phyloP scores from a whole-genome alignment of 2,329 filamentous ascomycete species.

The Ophiostoma ulmi region DNA sequence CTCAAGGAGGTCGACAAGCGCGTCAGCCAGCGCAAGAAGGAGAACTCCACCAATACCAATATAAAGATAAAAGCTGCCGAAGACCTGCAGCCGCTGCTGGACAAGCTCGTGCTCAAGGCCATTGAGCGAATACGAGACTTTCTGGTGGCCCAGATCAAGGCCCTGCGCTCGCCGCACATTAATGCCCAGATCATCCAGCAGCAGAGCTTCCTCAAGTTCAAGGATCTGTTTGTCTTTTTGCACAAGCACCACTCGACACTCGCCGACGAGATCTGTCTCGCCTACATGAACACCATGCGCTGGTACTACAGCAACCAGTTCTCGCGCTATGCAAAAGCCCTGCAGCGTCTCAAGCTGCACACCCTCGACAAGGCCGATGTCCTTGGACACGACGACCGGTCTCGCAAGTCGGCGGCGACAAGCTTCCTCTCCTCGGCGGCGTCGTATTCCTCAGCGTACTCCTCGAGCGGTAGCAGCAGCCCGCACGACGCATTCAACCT shows the following conservation, averaged over 20 bases:
- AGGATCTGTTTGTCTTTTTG: slow-evolving; percentile 81
- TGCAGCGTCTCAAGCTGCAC: slow-evolving; percentile 81
- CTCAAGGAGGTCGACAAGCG: slow-evolving; percentile 77
- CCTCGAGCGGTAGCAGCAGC: not conserved
- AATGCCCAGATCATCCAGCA: slow-evolving; percentile 97
- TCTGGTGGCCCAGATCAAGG: slow-evolving; percentile 89
- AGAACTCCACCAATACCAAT: slow-evolving; percentile 54
- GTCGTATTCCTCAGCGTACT: not conserved
- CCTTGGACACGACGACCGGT: slow-evolving; percentile 69
- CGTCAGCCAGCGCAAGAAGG: slow-evolving; percentile 42
- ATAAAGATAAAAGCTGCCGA: slow-evolving; percentile 71
- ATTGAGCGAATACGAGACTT: slow-evolving; percentile 91
- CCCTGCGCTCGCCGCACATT: slow-evolving; percentile 87
- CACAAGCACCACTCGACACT: slow-evolving; percentile 75
- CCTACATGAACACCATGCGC: slow-evolving; percentile 96
- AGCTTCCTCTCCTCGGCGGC: slow-evolving; percentile 33
- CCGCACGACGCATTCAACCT: slow-evolving; percentile 85
- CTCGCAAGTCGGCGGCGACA: slow-evolving; percentile 35
- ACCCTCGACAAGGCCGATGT: slow-evolving; percentile 76
- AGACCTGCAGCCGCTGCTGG: slow-evolving; percentile 78
- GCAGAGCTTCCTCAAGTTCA: slow-evolving; percentile 81
- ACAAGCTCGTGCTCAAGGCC: slow-evolving; percentile 82
- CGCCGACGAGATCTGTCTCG: slow-evolving; percentile 82
- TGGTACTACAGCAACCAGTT: slow-evolving; percentile 98
- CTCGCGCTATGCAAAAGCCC: slow-evolving; percentile 73